Conservation (phyloP, 179 eudicot genomes). For the Actinidia arguta region DNA sequence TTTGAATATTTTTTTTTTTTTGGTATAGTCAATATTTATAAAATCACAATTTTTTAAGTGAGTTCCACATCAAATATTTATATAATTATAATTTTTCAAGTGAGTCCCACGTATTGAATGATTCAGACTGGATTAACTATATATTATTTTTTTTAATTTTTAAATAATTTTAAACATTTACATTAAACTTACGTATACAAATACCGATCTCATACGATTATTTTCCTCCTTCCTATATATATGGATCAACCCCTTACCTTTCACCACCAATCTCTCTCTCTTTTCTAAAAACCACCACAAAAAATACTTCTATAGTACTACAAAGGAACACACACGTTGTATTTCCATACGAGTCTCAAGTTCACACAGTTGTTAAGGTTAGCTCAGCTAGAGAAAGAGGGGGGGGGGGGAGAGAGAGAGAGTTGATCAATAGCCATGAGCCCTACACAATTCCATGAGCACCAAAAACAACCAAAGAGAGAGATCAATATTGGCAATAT, state of each 20-base stretch:
- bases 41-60: too few relatives aligned
- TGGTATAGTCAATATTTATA: too few relatives aligned
- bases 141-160: too few relatives aligned
- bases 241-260: too few relatives aligned
- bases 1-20: too few relatives aligned
- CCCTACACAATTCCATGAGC: slow-evolving; percentile 10
- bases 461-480: slow-evolving; percentile 1
- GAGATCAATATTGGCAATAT: neutral
- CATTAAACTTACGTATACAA: too few relatives aligned
- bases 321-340: neutral
- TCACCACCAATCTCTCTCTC: neutral
- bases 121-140: too few relatives aligned
- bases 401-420: neutral
- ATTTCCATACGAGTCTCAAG: neutral
- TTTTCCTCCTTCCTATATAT: neutral
- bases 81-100: too few relatives aligned
- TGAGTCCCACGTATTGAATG: too few relatives aligned
- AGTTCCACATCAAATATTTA: too few relatives aligned
- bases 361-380: neutral
- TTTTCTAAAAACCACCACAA: neutral
- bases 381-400: neutral
- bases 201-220: neutral
- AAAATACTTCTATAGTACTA: neutral
- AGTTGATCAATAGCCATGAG: neutral
- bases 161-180: too few relatives aligned